Conservation (phyloP, 2,329 filamentous ascomycete species). For the Cryphonectria nitschkei region DNA sequence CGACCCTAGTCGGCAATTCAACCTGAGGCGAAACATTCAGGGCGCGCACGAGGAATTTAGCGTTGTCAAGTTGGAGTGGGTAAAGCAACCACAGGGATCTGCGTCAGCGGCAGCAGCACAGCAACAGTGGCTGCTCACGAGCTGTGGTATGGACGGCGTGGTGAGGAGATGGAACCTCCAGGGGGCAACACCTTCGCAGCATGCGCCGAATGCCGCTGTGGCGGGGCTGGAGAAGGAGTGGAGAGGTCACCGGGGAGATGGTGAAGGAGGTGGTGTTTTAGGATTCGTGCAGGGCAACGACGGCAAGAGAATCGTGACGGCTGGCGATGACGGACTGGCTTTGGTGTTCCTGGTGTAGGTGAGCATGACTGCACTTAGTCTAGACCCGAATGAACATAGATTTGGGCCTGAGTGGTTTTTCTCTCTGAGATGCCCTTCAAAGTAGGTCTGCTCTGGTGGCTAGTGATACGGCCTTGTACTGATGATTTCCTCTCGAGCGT, state of each 20-base stretch:
- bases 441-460: not conserved
- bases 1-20: slow-evolving; percentile 84
- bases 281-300: slow-evolving; percentile 84
- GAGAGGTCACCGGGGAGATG: slow-evolving; percentile 84
- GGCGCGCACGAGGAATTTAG: slow-evolving; percentile 86
- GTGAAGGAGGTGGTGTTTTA: slow-evolving; percentile 85
- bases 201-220: slow-evolving; percentile 48
- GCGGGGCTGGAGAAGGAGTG: slow-evolving; percentile 82
- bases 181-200: slow-evolving; percentile 43
- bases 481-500: not conserved
- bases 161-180: slow-evolving; percentile 83
- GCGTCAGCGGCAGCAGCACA: slow-evolving; percentile 33
- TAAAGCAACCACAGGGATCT: slow-evolving; percentile 49
- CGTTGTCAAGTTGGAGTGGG: slow-evolving; percentile 91
- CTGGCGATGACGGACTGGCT: slow-evolving; percentile 80
- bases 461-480: not conserved
- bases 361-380: not conserved
- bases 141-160: slow-evolving; percentile 89
- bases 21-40: slow-evolving; percentile 79
- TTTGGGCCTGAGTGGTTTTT: not conserved
- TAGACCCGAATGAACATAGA: not conserved
- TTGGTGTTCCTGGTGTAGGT: slow-evolving; percentile 66
- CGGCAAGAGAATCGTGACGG: slow-evolving; percentile 79
- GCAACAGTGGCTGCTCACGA: slow-evolving; percentile 74
- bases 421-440: not conserved